Conservation (phyloP, 352 stramenopile genomes). For the Pythium dissimile region DNA sequence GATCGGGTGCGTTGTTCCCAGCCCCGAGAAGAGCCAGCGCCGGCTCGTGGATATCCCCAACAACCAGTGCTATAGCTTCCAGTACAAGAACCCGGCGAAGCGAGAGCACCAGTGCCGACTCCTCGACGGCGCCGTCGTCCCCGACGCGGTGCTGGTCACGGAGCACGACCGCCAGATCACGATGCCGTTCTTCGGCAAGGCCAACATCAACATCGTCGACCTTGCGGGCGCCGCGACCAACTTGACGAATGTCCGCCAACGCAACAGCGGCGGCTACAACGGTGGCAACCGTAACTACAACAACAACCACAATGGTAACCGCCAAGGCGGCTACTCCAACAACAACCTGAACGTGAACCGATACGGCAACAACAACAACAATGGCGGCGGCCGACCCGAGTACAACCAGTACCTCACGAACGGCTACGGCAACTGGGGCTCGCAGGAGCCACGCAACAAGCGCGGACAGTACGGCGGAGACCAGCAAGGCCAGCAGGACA, state of each 20-base stretch:
- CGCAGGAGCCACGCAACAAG: slow-evolving; percentile 77
- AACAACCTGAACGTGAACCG: slow-evolving; percentile 73
- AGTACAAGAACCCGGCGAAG: slow-evolving; percentile 61
- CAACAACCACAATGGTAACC: slow-evolving; percentile 58
- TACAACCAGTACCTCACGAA: slow-evolving; percentile 81
- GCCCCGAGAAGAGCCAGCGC: slow-evolving; percentile 67
- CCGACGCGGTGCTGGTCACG: slow-evolving; percentile 43
- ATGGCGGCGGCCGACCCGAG: slow-evolving; percentile 23
- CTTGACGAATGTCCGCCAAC: slow-evolving; percentile 56
- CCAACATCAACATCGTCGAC: slow-evolving; percentile 85
- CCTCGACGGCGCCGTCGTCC: slow-evolving; percentile 43
- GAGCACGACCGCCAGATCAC: slow-evolving; percentile 63
- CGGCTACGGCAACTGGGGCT: slow-evolving; percentile 73
- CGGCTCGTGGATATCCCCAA: slow-evolving; percentile 76
- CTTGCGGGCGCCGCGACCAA: slow-evolving; percentile 48
- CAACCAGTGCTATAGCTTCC: slow-evolving; percentile 86
- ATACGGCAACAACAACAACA: slow-evolving; percentile 34
- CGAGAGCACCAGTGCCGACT: slow-evolving; percentile 51
- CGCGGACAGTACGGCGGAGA: slow-evolving; percentile 48
- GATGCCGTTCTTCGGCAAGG: slow-evolving; percentile 79
- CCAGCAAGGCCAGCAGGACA: slow-evolving; percentile 18
- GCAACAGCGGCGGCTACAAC: slow-evolving; percentile 23
- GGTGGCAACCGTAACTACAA: slow-evolving; percentile 24
- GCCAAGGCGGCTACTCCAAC: slow-evolving; percentile 27
- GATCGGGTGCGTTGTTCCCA: slow-evolving; percentile 69